Conservation (phyloP, 805 yeast genomes). For the Lipomyces spencermartinsiae region DNA sequence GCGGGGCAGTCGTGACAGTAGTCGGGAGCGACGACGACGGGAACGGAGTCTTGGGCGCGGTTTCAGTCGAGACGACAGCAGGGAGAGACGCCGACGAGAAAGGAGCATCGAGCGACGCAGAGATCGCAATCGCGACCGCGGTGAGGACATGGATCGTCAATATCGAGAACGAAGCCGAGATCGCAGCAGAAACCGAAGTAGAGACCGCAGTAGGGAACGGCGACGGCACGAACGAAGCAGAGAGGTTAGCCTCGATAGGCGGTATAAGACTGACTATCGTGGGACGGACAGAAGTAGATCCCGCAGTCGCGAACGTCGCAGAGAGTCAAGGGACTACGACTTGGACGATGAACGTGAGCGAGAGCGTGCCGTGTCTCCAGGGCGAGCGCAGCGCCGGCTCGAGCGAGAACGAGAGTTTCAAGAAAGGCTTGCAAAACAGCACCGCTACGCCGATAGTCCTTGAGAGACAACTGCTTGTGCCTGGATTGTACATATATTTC, state of each 20-base stretch:
- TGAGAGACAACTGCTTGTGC: neutral
- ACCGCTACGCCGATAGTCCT: neutral
- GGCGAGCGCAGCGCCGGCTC: conserved; percentile 13
- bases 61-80: conserved; percentile 2
- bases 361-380: conserved; percentile 21
- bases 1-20: neutral
- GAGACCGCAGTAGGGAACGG: conserved; percentile 3
- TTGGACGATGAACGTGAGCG: conserved; percentile 9
- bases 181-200: neutral
- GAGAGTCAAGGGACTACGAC: conserved; percentile 8
- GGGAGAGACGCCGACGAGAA: neutral
- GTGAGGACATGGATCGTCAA: neutral
- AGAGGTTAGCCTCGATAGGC: neutral
- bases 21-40: too few species aligned
- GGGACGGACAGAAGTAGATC: neutral
- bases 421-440: neutral
- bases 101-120: neutral
- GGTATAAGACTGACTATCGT: neutral
- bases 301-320: conserved; percentile 6
- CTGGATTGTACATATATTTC: neutral
- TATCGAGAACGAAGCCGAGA: conserved; percentile 6
- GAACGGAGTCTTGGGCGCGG: neutral
- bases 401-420: conserved; percentile 21
- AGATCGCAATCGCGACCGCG: neutral
- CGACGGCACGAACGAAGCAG: conserved; percentile 6